Evolutionary conservation across 345 rosid species (phyloP).

Genomic region (Corymbia maculata): DNA sequence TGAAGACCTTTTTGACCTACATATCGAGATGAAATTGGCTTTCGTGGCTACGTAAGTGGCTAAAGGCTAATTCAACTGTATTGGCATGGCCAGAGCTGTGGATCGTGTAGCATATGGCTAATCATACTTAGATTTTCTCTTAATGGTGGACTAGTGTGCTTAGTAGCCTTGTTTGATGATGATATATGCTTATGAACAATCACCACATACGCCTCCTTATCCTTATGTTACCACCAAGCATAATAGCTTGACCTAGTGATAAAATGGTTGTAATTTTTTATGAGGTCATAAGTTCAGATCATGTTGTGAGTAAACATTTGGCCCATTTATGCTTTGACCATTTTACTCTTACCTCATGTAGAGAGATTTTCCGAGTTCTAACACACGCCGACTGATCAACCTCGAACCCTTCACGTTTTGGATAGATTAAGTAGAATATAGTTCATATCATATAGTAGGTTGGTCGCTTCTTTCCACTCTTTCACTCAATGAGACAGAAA

Average conservation of each 20-base stretch:
- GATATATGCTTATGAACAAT: neutral
- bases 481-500: neutral
- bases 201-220: neutral
- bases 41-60: neutral
- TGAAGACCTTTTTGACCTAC: neutral
- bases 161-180: neutral
- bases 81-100: neutral
- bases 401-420: neutral
- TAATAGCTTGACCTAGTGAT: neutral
- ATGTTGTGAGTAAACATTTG: neutral
- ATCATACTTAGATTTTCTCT: neutral
- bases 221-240: neutral
- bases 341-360: neutral
- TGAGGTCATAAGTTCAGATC: neutral
- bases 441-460: neutral
- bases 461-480: neutral
- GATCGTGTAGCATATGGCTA: neutral
- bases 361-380: neutral
- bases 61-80: neutral
- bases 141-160: neutral
- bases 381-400: neutral
- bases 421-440: neutral
- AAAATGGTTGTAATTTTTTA: neutral
- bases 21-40: neutral
- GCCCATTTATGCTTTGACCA: neutral